phyloP scores from a whole-genome alignment of 106 monocot species.

The Cymbidium sinense region DNA sequence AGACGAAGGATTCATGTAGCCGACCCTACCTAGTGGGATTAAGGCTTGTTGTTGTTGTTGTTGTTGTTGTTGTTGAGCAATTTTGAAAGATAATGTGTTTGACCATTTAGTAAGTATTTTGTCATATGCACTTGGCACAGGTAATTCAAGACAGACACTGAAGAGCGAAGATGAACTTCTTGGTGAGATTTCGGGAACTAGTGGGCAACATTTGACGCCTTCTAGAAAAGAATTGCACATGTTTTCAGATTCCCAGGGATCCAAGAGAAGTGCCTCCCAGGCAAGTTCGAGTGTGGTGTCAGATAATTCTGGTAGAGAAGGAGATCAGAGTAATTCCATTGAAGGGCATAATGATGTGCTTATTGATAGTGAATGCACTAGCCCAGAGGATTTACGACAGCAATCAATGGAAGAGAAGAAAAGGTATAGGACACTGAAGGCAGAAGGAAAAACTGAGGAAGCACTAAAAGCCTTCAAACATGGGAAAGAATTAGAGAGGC shows the following conservation, averaged over 20 bases:
- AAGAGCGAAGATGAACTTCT: conserved; percentile 55
- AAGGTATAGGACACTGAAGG: conserved; percentile 64
- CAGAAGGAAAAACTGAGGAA: conserved; percentile 74
- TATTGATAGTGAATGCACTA: conserved; percentile 23
- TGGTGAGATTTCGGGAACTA: conserved; percentile 37
- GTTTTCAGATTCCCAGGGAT: conserved; percentile 15
- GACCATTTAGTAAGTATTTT: neutral
- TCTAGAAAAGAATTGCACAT: conserved; percentile 20
- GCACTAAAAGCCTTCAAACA: conserved; percentile 83
- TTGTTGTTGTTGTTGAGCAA: no score
- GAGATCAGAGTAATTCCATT: conserved; percentile 15
- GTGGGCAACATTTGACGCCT: conserved; percentile 24
- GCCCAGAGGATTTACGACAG: conserved; percentile 73
- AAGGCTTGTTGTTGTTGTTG: no score
- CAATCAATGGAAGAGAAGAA: conserved; percentile 84
- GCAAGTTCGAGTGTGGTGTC: conserved; percentile 29
- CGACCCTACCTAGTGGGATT: no score
- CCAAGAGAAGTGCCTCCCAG: conserved; percentile 15
- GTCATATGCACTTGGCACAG: conserved; percentile 10
- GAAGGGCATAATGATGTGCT: conserved; percentile 5
- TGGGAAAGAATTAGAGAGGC: conserved; percentile 86
- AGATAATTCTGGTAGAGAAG: conserved; percentile 5
- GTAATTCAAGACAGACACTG: conserved; percentile 27
- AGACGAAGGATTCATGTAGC: no score
- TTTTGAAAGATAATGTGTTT: neutral